Evolutionary conservation across 1,284 basidiomycete species (phyloP).

Genomic region (Tylopilus sp.): DNA sequence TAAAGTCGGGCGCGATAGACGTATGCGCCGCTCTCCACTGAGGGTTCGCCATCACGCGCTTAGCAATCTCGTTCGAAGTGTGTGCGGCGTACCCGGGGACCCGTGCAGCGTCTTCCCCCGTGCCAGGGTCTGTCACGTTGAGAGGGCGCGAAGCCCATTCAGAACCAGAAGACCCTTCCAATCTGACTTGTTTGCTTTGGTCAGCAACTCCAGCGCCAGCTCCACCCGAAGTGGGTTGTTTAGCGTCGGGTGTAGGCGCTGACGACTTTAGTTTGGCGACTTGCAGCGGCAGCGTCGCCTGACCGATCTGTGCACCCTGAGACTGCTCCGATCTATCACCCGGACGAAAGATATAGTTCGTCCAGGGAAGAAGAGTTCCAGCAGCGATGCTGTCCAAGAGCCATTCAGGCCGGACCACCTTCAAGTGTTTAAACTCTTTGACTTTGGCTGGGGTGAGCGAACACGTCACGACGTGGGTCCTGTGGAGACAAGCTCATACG

Average conservation of each 20-base stretch:
- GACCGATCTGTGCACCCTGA: constrained; percentile 44
- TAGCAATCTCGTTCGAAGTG: constrained; percentile 65
- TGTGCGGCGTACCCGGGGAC: constrained; percentile 62
- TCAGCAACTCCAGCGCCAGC: neutral
- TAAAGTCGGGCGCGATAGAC: constrained; percentile 80
- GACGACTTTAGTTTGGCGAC: constrained; percentile 1
- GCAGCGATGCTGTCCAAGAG: constrained; percentile 70
- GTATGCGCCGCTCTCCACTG: constrained; percentile 88
- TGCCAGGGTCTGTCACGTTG: constrained; percentile 43
- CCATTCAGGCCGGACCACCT: constrained; percentile 87
- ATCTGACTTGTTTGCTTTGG: constrained; percentile 2
- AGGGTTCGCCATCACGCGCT: constrained; percentile 73
- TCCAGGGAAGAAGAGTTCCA: constrained; percentile 75
- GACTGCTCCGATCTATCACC: constrained; percentile 44
- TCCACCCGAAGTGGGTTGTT: neutral
- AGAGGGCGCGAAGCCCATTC: constrained; percentile 29
- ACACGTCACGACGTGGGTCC: constrained; percentile 88
- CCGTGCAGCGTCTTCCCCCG: constrained; percentile 39
- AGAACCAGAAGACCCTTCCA: constrained; percentile 8
- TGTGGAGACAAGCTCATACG: constrained; percentile 28
- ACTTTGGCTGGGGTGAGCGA: constrained; percentile 88
- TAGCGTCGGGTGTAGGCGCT: neutral
- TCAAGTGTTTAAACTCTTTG: constrained; percentile 84
- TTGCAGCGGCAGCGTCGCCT: constrained; percentile 15
- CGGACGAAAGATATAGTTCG: constrained; percentile 55